These are phyloP conservation scores for Coemansia sp. DNA, from an alignment of 192 early-diverging fungal species.

Conservation along the genomic window DNA sequence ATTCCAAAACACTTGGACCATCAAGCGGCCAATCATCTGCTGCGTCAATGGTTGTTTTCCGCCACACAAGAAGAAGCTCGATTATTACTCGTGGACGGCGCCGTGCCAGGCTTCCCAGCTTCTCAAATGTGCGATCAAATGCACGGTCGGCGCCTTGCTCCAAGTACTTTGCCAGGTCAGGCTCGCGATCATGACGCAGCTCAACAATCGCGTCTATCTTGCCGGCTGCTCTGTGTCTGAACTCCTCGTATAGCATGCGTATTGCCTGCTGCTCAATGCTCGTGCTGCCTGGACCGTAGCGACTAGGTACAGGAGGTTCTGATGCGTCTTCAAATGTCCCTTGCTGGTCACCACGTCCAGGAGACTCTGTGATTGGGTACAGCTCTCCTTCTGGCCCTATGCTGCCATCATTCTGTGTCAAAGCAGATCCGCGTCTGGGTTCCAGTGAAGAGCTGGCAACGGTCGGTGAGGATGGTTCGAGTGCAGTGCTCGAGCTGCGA, in stretches of 20 bases:
- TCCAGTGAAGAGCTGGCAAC: not conserved
- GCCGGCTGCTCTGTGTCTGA: slow-evolving; percentile 34
- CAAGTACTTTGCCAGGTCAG: slow-evolving; percentile 60
- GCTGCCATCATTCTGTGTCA: not conserved
- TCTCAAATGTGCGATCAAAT: slow-evolving; percentile 80
- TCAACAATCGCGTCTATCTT: slow-evolving; percentile 46
- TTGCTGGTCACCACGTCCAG: not conserved
- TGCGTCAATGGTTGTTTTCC: slow-evolving; percentile 63
- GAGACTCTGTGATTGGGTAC: not conserved
- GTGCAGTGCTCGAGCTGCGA: not conserved
- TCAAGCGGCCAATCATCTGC: slow-evolving; percentile 37
- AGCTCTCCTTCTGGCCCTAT: not conserved
- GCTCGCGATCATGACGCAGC: slow-evolving; percentile 59
- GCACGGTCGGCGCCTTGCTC: slow-evolving; percentile 67
- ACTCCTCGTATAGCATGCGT: slow-evolving; percentile 50
- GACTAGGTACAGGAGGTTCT: not conserved
- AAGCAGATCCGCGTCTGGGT: not conserved
- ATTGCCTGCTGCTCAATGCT: slow-evolving; percentile 52
- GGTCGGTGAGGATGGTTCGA: not conserved
- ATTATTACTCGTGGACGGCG: slow-evolving; percentile 86
- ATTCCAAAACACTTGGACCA: slow-evolving; percentile 10
- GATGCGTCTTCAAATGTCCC: not conserved
- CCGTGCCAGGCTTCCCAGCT: slow-evolving; percentile 76
- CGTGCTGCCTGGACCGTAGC: not conserved
- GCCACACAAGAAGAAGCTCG: slow-evolving; percentile 75